A percentile compares a stretch with the other conserved stretches of the same genome.
These are phyloP conservation scores for Nitzschia palea DNA, from an alignment of 108 stramenopile species.

Conservation along the genomic window DNA sequence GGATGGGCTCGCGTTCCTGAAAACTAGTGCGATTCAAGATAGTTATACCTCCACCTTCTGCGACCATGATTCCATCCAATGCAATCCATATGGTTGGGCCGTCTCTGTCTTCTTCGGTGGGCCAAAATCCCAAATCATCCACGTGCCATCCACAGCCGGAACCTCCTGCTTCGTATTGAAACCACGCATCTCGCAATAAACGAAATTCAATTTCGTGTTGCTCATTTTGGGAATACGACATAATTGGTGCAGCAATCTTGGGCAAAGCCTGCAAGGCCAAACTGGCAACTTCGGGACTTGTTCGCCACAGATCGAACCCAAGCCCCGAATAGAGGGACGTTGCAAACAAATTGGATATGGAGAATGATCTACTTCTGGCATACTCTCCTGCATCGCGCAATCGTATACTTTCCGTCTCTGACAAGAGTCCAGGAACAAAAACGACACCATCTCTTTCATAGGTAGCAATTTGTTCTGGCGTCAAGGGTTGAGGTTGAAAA, in stretches of 20 bases:
- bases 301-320: background rate
- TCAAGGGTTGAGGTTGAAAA: too few relatives aligned
- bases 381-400: background rate
- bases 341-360: background rate
- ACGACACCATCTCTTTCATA: conserved; percentile 2
- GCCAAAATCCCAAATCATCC: too few relatives aligned
- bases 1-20: background rate
- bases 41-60: too few relatives aligned
- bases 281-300: background rate
- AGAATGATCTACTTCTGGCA: too few relatives aligned
- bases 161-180: background rate
- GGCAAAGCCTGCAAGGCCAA: background rate
- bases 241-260: background rate
- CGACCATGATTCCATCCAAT: too few relatives aligned
- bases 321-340: background rate
- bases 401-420: background rate
- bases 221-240: background rate
- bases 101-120: too few relatives aligned
- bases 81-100: too few relatives aligned
- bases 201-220: background rate
- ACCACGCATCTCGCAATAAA: background rate
- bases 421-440: background rate
- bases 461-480: background rate
- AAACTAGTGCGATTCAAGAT: too few relatives aligned
- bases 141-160: background rate